A percentile compares a stretch with the other conserved stretches of the same genome.
phyloP scores from a whole-genome alignment of 306 rosid species.

The Vicia sativa region DNA sequence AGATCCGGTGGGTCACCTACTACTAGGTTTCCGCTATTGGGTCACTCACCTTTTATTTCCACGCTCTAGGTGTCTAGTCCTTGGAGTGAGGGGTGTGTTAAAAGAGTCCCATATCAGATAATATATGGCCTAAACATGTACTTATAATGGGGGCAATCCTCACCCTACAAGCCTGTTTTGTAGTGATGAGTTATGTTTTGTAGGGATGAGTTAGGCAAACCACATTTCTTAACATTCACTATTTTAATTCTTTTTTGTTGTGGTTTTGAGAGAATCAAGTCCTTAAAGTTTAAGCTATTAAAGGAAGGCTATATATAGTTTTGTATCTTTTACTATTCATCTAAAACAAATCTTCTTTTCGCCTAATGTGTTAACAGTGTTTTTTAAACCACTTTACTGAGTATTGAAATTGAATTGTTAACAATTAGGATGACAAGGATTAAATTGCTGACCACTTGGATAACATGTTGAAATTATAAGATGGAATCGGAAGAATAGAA shows the following conservation, averaged over 20 bases:
- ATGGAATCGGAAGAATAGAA: constrained; percentile 9
- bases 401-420: constrained; percentile 17
- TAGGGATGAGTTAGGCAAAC: no score
- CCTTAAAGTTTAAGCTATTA: constrained; percentile 25
- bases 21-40: no score
- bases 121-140: no score
- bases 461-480: constrained; percentile 14
- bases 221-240: no score
- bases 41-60: no score
- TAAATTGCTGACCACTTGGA: background rate
- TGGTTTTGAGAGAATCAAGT: background rate
- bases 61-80: no score
- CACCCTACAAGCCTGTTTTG: no score
- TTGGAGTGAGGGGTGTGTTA: no score
- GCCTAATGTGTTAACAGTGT: background rate
- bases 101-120: no score
- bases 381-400: constrained; percentile 15
- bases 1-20: no score
- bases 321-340: background rate
- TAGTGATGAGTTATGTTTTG: no score
- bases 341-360: background rate
- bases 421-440: background rate
- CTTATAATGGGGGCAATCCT: no score
- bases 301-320: background rate
- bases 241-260: constrained; percentile 1